Conservation (phyloP, 2,329 filamentous ascomycete species). For the Magnaporthiopsis incrustans region DNA sequence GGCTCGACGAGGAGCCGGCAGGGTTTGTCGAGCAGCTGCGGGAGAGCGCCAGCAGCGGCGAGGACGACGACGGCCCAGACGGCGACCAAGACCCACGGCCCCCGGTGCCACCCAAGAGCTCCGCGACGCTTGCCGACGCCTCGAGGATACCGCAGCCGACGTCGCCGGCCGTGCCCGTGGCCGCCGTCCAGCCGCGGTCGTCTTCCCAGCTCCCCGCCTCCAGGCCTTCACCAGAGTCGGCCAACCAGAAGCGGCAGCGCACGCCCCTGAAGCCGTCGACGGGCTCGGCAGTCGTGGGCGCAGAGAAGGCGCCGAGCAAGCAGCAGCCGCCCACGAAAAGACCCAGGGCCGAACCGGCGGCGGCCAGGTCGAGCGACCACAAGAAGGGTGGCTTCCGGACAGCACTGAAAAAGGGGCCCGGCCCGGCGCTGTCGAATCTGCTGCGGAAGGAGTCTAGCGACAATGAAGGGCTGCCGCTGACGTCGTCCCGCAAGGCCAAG, state of each 20-base stretch:
- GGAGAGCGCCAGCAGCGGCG: conserved; percentile 11
- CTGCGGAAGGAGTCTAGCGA: conserved; percentile 29
- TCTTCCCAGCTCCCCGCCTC: neutral
- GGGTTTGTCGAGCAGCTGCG: conserved; percentile 19
- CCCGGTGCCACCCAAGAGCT: conserved; percentile 12
- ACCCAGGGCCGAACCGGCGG: neutral
- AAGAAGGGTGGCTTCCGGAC: conserved; percentile 40
- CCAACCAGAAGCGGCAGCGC: conserved; percentile 14
- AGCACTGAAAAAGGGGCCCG: conserved; percentile 42
- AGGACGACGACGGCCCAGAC: conserved; percentile 8
- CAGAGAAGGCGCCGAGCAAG: neutral
- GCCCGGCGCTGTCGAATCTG: conserved; percentile 37
- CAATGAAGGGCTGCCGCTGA: conserved; percentile 1
- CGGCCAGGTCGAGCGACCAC: neutral
- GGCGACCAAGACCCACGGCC: conserved; percentile 7
- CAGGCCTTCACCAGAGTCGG: conserved; percentile 6
- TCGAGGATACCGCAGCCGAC: neutral
- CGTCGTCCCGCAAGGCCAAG: neutral
- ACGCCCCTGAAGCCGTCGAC: conserved; percentile 19
- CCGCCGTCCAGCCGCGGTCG: neutral
- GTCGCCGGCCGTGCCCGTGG: neutral
- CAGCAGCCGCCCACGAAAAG: conserved; percentile 1
- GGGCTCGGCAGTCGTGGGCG: conserved; percentile 14
- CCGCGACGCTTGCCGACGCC: conserved; percentile 1
- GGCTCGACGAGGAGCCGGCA: conserved; percentile 11